phyloP scores from a whole-genome alignment of 805 yeast species.

The Kluyveromyces aestuarii region DNA sequence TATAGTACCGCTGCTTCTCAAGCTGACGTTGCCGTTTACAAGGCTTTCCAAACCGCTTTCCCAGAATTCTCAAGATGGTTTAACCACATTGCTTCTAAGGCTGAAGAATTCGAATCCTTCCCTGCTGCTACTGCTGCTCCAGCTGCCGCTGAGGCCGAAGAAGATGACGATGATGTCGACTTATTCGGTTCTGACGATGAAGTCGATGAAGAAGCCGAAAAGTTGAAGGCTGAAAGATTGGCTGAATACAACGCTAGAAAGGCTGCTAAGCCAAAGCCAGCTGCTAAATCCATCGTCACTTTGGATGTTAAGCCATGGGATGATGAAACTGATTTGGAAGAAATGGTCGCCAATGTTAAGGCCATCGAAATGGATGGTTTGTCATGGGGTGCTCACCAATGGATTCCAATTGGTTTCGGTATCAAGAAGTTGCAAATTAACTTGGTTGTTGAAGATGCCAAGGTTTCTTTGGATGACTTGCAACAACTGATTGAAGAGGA shows the following conservation, averaged over 20 bases:
- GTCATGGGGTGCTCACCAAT: constrained; percentile 96
- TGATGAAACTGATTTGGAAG: constrained; percentile 94
- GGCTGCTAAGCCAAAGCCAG: constrained; percentile 95
- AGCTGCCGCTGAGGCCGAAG: constrained; percentile 52
- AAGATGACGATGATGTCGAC: constrained; percentile 82
- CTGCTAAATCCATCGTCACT: constrained; percentile 96
- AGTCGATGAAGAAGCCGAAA: constrained; percentile 95
- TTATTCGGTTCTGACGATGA: constrained; percentile 92
- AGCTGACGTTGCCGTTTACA: constrained; percentile 91
- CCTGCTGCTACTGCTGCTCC: constrained; percentile 61
- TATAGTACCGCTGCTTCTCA: constrained; percentile 79
- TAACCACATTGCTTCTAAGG: constrained; percentile 93
- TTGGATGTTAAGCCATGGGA: constrained; percentile 99
- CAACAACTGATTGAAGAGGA: constrained; percentile 70
- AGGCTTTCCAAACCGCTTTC: constrained; percentile 85
- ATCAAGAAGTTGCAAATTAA: constrained; percentile 98
- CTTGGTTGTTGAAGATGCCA: constrained; percentile 95
- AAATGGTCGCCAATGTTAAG: constrained; percentile 80
- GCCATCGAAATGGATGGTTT: constrained; percentile 84
- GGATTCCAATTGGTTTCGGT: constrained; percentile 98
- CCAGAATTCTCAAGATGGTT: constrained; percentile 98
- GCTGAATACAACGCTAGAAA: constrained; percentile 97
- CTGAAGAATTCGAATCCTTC: constrained; percentile 71
- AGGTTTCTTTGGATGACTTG: constrained; percentile 88
- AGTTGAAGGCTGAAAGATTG: constrained; percentile 92